A percentile compares a stretch with the other conserved stretches of the same genome.
These are phyloP conservation scores for Yamadazyma epiphylla DNA, from an alignment of 1,139 yeast species.

Conservation along the genomic window DNA sequence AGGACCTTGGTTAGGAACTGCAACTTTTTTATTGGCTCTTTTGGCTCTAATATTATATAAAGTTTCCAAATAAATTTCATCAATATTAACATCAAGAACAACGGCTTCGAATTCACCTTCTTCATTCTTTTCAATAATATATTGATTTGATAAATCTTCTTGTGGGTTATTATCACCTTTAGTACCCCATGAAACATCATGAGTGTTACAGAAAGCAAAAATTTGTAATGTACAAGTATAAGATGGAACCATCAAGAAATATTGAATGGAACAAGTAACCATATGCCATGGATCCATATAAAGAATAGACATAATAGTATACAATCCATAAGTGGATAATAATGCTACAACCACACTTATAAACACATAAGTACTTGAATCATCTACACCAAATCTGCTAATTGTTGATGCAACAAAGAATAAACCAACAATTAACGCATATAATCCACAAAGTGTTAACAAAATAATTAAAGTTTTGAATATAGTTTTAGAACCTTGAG, in stretches of 20 bases:
- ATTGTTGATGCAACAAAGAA: conserved; percentile 67
- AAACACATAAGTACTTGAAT: conserved; percentile 51
- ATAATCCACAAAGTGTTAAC: conserved; percentile 73
- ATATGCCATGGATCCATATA: conserved; percentile 96
- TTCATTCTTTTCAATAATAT: conserved; percentile 45
- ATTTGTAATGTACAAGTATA: conserved; percentile 89
- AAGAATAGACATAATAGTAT: conserved; percentile 70
- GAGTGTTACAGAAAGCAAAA: conserved; percentile 92
- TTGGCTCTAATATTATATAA: conserved; percentile 70
- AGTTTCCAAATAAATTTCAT: conserved; percentile 78
- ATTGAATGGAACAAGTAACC: conserved; percentile 77
- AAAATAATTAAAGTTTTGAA: conserved; percentile 70
- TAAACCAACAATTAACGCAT: conserved; percentile 79
- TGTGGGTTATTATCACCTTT: conserved; percentile 83
- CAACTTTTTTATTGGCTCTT: conserved; percentile 56
- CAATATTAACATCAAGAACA: conserved; percentile 85
- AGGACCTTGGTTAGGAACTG: conserved; percentile 42
- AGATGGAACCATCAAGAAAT: conserved; percentile 84
- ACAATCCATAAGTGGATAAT: conserved; percentile 89
- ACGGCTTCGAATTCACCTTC: conserved; percentile 81
- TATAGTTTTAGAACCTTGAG: conserved; percentile 76
- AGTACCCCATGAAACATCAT: conserved; percentile 97
- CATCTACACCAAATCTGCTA: conserved; percentile 31
- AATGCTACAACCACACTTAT: conserved; percentile 79
- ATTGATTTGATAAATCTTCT: conserved; percentile 43